Evolutionary conservation across 78 protist species (phyloP), one percentile per base, ranked within the genome.

Genomic region (Cyanophora paradoxa): DNA sequence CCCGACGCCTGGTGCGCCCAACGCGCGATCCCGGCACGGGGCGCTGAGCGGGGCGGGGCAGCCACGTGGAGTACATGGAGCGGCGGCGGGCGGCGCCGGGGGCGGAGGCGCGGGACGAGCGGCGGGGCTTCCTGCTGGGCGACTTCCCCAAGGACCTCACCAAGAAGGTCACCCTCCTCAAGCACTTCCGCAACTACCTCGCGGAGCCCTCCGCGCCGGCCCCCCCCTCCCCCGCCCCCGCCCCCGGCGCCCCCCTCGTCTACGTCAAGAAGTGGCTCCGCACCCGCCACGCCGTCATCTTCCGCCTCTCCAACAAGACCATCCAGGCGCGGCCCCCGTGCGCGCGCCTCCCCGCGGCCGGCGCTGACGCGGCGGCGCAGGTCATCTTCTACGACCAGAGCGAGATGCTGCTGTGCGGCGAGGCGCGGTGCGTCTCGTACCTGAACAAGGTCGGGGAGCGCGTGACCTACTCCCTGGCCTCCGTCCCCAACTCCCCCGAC

Each of bases 211-310:
- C 77, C 58, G 39, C 6, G 41, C 30, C 72, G 2, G n/a, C 44
- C 26, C 50, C 31, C 58, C 41, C 22, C 50, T 3, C 52, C 34
- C n/a, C 40, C 44, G 59, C 14, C 19, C 59, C 46, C 52, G 24
- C 24, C 50, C 13, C 42, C 37, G 52, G 16, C 40, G 36, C 24
- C 24, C 74, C 44, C 44, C 34, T 84, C 42, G 76, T 91, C 52
- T 89, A 88, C 50, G 93, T 93, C 48, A 74, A 77, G 78, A 78
- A 89, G 62, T 93, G 95, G 94, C 4, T 79, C 19, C 79, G 81
- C 58, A 85, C 92, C 72, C 42, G 69, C 33, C 71, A 73, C 36
- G 94, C 93, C 54, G 83, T 88, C 56, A 81, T 89, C 17, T 87
- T 93, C 76, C 74, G 94, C 31, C 72, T 90, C 34, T 71, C 74